Base-by-base conservation (phyloP, 257 asterid genomes). In the Catharanthus roseus region DNA sequence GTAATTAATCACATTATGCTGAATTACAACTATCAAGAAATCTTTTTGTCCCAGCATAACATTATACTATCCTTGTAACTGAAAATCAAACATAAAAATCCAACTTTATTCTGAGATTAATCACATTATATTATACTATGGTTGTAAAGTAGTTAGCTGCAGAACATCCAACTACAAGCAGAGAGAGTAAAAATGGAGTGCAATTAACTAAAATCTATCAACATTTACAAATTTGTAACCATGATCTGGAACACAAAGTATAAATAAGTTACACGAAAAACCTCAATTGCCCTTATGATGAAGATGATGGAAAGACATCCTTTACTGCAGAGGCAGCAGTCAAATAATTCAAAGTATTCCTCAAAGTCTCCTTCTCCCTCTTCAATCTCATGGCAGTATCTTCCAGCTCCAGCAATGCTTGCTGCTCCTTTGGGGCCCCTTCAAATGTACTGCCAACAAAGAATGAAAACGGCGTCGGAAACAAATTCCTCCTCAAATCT, bases 381-480 rank as follows among this genome's bases (percentile, higher is more conserved):
- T 89, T 95, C 86, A 95, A 80, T 75, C 99, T 89, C 80, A 70
- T n/a, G 0, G 93, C 95, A 0, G 99, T 82, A 70, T 91, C 99
- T 86, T 88, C 99, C 75, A 95, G 82, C 70, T 95, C 99, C 79
- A 95, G 85, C 84, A 95, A 74, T 13, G 99, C 99, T 83, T 95
- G 99, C 83, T 95, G 99, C 83, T 95, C 99, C 49, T 95, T 72
- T 0, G 97, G 97, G 2, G 99, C 97, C 31, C 97, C 99, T 64
- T 95, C 97, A 44, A 95, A 95, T 2, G 99, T 88, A 67, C 93
- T 88, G 34, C 95, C 99, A 0, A 95, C 99, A 53, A 89, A 95
- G 81, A 95, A 95, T 33, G 97, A 91, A 77, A 91, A 95, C 0
- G 99, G 99, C 1, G 99, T 95, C 11, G 99, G 99, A 24, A 95